Conservation (phyloP, 140 eudicot genomes). For the Stevia rebaudiana region DNA sequence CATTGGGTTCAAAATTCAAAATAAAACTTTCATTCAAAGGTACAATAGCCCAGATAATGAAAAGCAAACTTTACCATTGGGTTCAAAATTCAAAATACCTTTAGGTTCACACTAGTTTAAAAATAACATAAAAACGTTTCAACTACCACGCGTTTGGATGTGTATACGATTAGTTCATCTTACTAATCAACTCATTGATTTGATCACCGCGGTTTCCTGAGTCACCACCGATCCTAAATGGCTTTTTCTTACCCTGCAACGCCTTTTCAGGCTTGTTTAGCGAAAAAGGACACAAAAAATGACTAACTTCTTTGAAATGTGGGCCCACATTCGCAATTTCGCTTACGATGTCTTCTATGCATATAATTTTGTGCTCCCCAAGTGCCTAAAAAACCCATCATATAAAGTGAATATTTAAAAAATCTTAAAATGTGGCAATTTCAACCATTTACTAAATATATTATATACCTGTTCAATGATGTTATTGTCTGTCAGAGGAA, state of each 20-base stretch:
- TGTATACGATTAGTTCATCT: constrained; percentile 47
- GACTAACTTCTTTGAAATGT: constrained; percentile 61
- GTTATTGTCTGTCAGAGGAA: constrained; percentile 72
- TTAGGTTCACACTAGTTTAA: neutral
- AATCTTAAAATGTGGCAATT: neutral
- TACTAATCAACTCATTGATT: constrained; percentile 63
- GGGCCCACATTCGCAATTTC: constrained; percentile 65
- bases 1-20: constrained; percentile 3
- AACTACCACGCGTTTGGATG: neutral
- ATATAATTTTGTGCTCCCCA: constrained; percentile 58
- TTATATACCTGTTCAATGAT: constrained; percentile 63
- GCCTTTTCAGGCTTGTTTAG: constrained; percentile 65
- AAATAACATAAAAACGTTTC: constrained; percentile 7
- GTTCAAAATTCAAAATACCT: constrained; percentile 2
- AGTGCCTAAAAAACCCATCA: constrained; percentile 45
- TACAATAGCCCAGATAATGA: neutral
- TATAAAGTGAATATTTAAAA: neutral
- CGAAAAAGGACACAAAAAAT: constrained; percentile 60
- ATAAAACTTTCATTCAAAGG: neutral
- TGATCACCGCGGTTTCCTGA: constrained; percentile 71
- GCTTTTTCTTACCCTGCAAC: constrained; percentile 68
- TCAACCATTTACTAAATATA: neutral
- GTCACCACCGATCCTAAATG: constrained; percentile 68
- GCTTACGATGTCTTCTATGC: constrained; percentile 77
- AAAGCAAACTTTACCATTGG: neutral